phyloP scores from a whole-genome alignment of 2,329 filamentous ascomycete genomes.

The Ceratocystis harringtonii region DNA sequence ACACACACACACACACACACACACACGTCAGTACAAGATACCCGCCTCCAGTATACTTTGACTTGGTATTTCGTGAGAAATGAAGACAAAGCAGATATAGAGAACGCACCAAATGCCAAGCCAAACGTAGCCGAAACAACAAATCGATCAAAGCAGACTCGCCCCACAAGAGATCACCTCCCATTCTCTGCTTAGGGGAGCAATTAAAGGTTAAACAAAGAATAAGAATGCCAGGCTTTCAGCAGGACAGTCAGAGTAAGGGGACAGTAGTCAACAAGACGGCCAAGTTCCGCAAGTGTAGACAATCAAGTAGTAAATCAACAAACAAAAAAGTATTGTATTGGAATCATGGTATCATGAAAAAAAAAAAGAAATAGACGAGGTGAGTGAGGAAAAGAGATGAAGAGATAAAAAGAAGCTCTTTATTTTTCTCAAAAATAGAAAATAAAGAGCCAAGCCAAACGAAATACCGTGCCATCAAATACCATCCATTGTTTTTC shows the following conservation, averaged over 20 bases:
- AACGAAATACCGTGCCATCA: not conserved
- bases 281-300: not conserved
- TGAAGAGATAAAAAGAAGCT: not conserved
- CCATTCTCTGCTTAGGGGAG: not conserved
- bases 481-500: not conserved
- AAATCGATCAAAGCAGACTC: not conserved
- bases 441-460: not conserved
- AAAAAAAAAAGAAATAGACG: not conserved
- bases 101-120: not conserved
- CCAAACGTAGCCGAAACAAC: not conserved
- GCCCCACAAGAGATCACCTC: not conserved
- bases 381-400: not conserved
- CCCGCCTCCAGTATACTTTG: not conserved
- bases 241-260: not conserved
- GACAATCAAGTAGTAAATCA: not conserved
- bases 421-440: not conserved
- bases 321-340: constrained; percentile 5
- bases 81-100: not conserved
- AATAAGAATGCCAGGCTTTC: not conserved
- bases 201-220: not conserved
- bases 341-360: constrained; percentile 5
- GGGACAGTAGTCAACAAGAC: not conserved
- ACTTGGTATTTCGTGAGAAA: constrained; percentile 1
- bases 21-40: not conserved
- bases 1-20: not conserved